These are phyloP conservation scores for Dryas drummondii DNA, from an alignment of 306 rosid species.

Conservation along the genomic window DNA sequence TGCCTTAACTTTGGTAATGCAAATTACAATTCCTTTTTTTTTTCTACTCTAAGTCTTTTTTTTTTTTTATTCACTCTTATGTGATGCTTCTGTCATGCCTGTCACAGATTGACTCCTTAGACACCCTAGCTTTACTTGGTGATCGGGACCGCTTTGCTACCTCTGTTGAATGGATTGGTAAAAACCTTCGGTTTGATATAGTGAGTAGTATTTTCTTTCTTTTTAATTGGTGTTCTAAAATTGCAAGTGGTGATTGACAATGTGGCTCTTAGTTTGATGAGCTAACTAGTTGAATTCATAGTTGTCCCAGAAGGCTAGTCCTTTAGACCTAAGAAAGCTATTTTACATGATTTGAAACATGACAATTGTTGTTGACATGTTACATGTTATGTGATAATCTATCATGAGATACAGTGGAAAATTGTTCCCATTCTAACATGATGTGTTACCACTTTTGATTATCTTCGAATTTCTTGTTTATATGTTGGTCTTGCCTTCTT, in stretches of 20 bases:
- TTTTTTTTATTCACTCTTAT: background rate
- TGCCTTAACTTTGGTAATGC: conserved; percentile 80
- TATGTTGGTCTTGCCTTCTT: background rate
- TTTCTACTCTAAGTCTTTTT: background rate
- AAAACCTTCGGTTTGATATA: conserved; percentile 88
- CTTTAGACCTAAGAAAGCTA: background rate
- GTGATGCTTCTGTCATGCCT: background rate
- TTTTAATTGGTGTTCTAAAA: background rate
- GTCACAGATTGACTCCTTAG: conserved; percentile 82
- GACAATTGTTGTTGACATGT: background rate
- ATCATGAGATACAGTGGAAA: background rate
- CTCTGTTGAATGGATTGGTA: conserved; percentile 97
- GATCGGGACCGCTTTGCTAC: conserved; percentile 62
- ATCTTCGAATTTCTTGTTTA: background rate
- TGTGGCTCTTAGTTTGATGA: conserved; percentile 3
- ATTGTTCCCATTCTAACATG: background rate
- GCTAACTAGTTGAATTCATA: background rate
- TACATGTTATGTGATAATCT: background rate
- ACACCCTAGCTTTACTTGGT: conserved; percentile 87
- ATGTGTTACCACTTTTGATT: background rate
- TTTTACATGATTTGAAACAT: background rate
- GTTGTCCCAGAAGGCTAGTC: background rate
- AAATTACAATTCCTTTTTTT: conserved; percentile 1
- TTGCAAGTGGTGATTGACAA: background rate
- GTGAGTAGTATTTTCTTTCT: conserved; percentile 55